These are phyloP conservation scores for Malassezia psittaci DNA, from an alignment of 1,284 basidiomycete species.

Conservation along the genomic window DNA sequence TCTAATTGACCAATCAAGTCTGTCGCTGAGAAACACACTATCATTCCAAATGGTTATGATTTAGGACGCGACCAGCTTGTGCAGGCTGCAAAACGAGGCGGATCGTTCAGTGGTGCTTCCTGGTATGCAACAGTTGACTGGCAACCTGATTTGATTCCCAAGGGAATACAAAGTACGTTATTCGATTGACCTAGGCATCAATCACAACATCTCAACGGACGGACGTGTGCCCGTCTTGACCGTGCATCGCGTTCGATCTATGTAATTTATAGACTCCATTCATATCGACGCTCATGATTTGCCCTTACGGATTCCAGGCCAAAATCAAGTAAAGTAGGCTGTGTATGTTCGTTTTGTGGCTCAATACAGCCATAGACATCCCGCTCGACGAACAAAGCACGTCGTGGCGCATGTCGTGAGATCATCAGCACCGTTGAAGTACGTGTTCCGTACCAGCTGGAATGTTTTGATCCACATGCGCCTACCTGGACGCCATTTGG, in stretches of 20 bases:
- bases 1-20: slow-evolving; percentile 13
- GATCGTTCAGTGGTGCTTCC: slow-evolving; percentile 34
- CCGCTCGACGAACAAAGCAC: slow-evolving; percentile 10
- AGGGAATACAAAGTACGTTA: slow-evolving; percentile 29
- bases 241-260: slow-evolving; percentile 20
- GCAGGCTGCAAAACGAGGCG: slow-evolving; percentile 32
- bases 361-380: slow-evolving; percentile 4
- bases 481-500: background rate
- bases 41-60: slow-evolving; percentile 47
- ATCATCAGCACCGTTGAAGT: slow-evolving; percentile 13
- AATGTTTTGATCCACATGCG: background rate
- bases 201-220: slow-evolving; percentile 45
- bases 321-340: background rate
- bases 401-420: slow-evolving; percentile 1
- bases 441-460: slow-evolving; percentile 16
- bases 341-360: background rate
- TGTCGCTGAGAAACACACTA: slow-evolving; percentile 40
- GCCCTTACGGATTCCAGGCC: background rate
- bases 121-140: slow-evolving; percentile 44
- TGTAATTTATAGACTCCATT: slow-evolving; percentile 2
- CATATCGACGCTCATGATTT: slow-evolving; percentile 10
- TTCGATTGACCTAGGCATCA: slow-evolving; percentile 29
- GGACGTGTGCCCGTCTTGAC: slow-evolving; percentile 39
- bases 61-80: slow-evolving; percentile 44
- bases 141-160: slow-evolving; percentile 37